Percentiles rank a stretch among this genome's conserved stretches.
These are phyloP conservation scores for Trichophyton schoenleinii DNA, from an alignment of 2,329 filamentous ascomycete genomes.

Conservation along the genomic window DNA sequence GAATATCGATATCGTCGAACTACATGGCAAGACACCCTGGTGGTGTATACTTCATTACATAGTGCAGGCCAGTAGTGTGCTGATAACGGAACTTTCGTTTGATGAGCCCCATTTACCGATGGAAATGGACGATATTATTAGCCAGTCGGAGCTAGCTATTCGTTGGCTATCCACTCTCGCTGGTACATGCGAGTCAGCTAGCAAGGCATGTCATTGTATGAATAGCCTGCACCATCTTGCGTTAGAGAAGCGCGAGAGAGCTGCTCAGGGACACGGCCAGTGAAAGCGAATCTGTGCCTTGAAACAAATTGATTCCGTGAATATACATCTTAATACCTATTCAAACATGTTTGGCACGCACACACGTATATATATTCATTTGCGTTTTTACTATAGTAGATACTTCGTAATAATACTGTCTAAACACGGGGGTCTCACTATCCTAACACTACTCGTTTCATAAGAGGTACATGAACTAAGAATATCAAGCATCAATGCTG, in stretches of 20 bases:
- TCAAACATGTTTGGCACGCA: not conserved
- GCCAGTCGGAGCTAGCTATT: conserved; percentile 22
- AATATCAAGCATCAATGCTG: not conserved
- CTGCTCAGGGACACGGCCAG: not conserved
- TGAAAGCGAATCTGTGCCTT: not conserved
- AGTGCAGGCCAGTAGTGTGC: conserved; percentile 27
- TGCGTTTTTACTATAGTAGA: not conserved
- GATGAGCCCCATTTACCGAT: conserved; percentile 17
- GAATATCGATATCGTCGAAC: conserved; percentile 15
- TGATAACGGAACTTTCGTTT: conserved; percentile 27
- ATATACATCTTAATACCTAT: not conserved
- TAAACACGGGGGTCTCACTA: not conserved
- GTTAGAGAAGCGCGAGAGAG: not conserved
- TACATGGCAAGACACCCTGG: conserved; percentile 28
- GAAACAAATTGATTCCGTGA: not conserved
- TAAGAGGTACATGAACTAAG: not conserved
- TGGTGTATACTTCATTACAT: conserved; percentile 31
- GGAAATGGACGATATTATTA: conserved; percentile 17
- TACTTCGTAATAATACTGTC: not conserved
- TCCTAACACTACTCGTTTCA: not conserved
- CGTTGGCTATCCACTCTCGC: conserved; percentile 24
- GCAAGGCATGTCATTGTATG: conserved; percentile 17
- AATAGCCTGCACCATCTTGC: not conserved
- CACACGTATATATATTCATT: not conserved
- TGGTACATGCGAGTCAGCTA: conserved; percentile 19